Evolutionary conservation across 164 flowering plant species (phyloP), one percentile per base, ranked within the genome.

Genomic region (Houttuynia cordata): DNA sequence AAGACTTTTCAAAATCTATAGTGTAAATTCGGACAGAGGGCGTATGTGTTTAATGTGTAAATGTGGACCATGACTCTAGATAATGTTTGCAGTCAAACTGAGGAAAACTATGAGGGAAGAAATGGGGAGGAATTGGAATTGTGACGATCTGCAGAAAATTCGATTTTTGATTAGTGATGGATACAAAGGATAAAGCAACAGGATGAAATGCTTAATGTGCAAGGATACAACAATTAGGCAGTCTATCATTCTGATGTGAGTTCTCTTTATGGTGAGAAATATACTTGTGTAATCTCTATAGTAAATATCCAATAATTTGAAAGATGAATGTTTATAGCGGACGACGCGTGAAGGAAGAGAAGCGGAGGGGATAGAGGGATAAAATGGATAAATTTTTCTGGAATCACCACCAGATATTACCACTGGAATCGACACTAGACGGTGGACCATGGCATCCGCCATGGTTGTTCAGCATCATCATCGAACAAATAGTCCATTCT

Each of bases 151-250:
- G 71, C 95, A 84, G 65, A 79, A 64, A 72, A 76, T 89, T 34
- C 84, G 83, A 6, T 92, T 75, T n/a, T 73, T 92, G 78, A 68
- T 89, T 22, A 89, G 96, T 59, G 91, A 89, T 66, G 93, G 93
- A 24, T 78, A 61, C 81, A 78, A 78, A 84, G 83, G 75, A 41
- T 92, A 66, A 92, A 87, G 69, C 55, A 76, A 22, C 73, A 89
- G 58, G 76, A 80, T 62, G 96, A 92, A 76, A 92, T 82, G 84
- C 86, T 91, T 41, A 91, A 88, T 65, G 83, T 91, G 96, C 97
- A 91, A 69, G 96, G 96, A 24, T 73, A 65, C 23, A 10, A 20
- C 4, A 39, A 24, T 45, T 19, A 57, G 56, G 56, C 22, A 53
- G 10, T 18, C 12, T 53, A 0, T 20, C 49, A 17, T 45, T 8